Percentiles rank a stretch among this genome's conserved stretches.
Conservation (phyloP, 2,329 filamentous ascomycete species). For the Aspergillus quadricinctus region DNA sequence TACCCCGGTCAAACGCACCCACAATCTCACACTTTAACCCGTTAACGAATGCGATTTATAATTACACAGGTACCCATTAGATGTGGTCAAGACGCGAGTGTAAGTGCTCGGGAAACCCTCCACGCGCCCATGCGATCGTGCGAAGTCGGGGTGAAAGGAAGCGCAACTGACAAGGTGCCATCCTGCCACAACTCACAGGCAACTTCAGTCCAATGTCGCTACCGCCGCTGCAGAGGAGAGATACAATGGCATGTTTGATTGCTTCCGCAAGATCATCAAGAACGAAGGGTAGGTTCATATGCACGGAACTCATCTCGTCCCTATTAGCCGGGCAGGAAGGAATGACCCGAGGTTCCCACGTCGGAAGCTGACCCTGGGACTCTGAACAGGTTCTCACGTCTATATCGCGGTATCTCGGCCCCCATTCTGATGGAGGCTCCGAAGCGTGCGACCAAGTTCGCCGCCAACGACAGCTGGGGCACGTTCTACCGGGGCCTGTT, state of each 20-base stretch:
- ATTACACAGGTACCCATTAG: constrained; percentile 83
- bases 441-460: constrained; percentile 97
- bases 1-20: neutral
- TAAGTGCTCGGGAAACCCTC: constrained; percentile 47
- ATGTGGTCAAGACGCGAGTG: constrained; percentile 98
- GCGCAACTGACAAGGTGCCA: neutral
- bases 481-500: constrained; percentile 87
- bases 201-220: constrained; percentile 71
- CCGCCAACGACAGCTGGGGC: constrained; percentile 98
- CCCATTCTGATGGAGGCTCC: constrained; percentile 97
- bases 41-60: neutral
- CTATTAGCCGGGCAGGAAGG: neutral
- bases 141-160: neutral
- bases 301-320: neutral
- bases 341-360: neutral
- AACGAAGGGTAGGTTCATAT: constrained; percentile 74
- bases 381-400: constrained; percentile 65
- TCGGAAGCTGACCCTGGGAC: neutral
- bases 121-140: neutral
- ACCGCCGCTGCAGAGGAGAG: constrained; percentile 66
- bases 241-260: constrained; percentile 97
- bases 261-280: constrained; percentile 93
- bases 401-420: constrained; percentile 93
- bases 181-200: constrained; percentile 48
- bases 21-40: neutral